These are phyloP conservation scores for Collariella sp. DNA, from an alignment of 495 filamentous ascomycete genomes.

Conservation along the genomic window DNA sequence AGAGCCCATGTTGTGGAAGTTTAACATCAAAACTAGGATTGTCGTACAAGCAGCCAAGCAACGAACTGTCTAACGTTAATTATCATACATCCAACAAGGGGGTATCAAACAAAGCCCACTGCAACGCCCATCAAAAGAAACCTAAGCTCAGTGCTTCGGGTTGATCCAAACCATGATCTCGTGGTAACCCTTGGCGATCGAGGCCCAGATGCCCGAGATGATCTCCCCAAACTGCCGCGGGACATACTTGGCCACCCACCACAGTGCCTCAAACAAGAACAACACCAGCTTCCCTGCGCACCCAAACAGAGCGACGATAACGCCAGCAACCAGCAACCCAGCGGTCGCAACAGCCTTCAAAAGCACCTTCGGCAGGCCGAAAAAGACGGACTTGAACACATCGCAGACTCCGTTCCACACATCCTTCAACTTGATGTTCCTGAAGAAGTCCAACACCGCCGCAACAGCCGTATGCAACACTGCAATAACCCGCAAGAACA, in stretches of 20 bases:
- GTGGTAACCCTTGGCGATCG: constrained; percentile 28
- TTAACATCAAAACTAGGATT: background rate
- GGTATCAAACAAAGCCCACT: background rate
- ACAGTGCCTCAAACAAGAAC: constrained; percentile 18
- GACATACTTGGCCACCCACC: constrained; percentile 26
- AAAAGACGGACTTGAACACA: constrained; percentile 27
- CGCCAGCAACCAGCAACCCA: constrained; percentile 17
- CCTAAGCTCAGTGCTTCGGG: constrained; percentile 26
- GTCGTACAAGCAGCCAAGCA: too few species aligned
- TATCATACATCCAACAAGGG: background rate
- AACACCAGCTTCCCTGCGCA: constrained; percentile 22
- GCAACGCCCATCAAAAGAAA: background rate
- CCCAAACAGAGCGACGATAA: constrained; percentile 27
- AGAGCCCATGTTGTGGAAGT: background rate
- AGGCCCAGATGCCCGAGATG: constrained; percentile 20
- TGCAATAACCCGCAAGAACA: constrained; percentile 23
- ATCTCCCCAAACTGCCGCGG: constrained; percentile 31
- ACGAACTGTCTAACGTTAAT: background rate
- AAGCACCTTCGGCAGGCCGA: constrained; percentile 25
- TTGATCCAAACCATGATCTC: constrained; percentile 37
- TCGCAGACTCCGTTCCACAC: constrained; percentile 29
- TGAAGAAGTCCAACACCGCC: constrained; percentile 31
- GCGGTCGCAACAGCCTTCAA: constrained; percentile 18
- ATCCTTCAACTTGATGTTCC: constrained; percentile 30
- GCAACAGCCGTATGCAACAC: constrained; percentile 30